Evolutionary conservation across 2,329 filamentous ascomycete genomes (phyloP), one percentile per base, ranked within the genome.

Genomic region (Colletotrichum costaricense): DNA sequence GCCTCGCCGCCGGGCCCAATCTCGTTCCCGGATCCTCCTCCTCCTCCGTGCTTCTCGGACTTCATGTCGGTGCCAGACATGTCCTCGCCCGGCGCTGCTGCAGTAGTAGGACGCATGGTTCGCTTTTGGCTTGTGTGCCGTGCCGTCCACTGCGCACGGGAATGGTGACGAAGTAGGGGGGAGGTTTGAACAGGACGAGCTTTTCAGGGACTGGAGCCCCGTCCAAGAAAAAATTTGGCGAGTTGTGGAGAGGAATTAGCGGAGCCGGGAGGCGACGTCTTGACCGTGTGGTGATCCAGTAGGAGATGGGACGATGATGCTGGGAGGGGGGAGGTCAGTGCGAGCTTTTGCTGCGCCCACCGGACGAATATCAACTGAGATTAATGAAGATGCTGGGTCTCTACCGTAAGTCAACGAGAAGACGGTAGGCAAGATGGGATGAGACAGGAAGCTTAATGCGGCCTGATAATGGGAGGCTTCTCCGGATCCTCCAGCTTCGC

Each of bases 231-330:
- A 63, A 63, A 63, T 19, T 63, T 63, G 52, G 62, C 28, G n/a
- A 63, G 46, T 26, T 63, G 60, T 63, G 62, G 62, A 38, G 62
- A 55, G 62, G 7, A 63, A 63, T 63, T 63, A 63, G 62, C 62
- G 62, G 62, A 19, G 62, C 62, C 62, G 8, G n/a, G n/a, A n/a
- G 42, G 42, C 62, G 33, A 38, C n/a, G 30, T 24, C 62, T 63
- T 63, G 22, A 26, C 46, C 46, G 46, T 26, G 62, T 63, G 62
- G 62, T 49, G 62, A 63, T 42, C 16, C 38, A 42, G 38, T 63
- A 12, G 46, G n/a, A 26, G n/a, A 54, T 35, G 60, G 49, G 62
- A 35, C 28, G 46, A 38, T 55, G 42, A 63, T 63, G 59, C 26
- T 49, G 28, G 59, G 46, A 63, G 30, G 58, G 30, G 46, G 33